Base-by-base conservation (phyloP, 305 asterid species). In the Fraxinus platypoda region DNA sequence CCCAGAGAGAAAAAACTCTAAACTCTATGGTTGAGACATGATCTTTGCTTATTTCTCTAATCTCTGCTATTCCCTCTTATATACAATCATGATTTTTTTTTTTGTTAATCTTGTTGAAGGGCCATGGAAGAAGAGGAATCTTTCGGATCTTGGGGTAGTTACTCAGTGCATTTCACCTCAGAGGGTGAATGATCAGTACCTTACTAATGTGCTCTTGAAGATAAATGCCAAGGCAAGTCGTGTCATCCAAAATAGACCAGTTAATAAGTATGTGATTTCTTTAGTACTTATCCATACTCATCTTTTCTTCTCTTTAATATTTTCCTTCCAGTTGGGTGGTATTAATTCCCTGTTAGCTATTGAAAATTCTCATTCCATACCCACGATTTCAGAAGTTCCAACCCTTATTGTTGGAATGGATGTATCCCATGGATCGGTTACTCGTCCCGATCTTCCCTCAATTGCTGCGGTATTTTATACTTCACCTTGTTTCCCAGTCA, bases 371-470 rank as follows among this genome's bases (percentile, higher is more conserved):
- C 84, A 30, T 30, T 78, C 87, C 0, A 79, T 86, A 3, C 94
- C 93, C 9, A 38, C 86, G 75, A 86, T 93, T 57, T 91, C 91
- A 2, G 59, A 75, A 75, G 88, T 85, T 4, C 95, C 97, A 17
- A 93, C 97, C 0, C 83, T 94, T 17, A 92, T 94, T 1, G 35
- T 93, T 12, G 98, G 98, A 25, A 94, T 94, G 98, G 98, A 94
- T 76, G 98, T 94, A 6, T 94, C 98, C 11, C 97, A 94, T 81
- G 97, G 94, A 66, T 91, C 97, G 34, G 93, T 95, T 19, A 19
- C 66, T 35, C 91, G 88, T 13, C 80, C 91, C 33, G 97, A 92
- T 70, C 88, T 89, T 73, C 97, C 97, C 6, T 94, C 97, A 49
- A 86, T 92, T 82, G 95, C 97, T 52, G 97, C 97, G 86, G 97